A percentile compares a stretch with the other conserved stretches of the same genome.
These are phyloP conservation scores for Saccharomyces hybrid DNA, from an alignment of 1,139 yeast genomes.

Conservation along the genomic window DNA sequence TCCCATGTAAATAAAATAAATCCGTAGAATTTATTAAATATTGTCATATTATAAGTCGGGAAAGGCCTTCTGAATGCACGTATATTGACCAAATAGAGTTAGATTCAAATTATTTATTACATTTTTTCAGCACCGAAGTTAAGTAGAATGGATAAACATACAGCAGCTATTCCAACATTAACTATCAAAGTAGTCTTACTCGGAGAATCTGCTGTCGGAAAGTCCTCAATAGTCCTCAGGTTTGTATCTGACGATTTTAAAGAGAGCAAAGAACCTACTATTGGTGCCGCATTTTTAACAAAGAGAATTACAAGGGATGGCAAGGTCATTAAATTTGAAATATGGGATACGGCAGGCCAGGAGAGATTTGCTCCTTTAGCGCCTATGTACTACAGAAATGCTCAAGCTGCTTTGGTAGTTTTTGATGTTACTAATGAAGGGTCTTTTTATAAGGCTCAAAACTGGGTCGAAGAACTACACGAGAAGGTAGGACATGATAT, in stretches of 20 bases:
- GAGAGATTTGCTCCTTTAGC: conserved; percentile 95
- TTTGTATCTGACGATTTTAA: conserved; percentile 94
- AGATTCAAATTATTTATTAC: not conserved
- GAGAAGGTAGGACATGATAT: conserved; percentile 91
- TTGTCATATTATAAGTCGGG: too few species aligned
- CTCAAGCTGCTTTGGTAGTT: conserved; percentile 94
- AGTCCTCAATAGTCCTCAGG: conserved; percentile 83
- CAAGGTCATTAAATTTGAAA: conserved; percentile 87
- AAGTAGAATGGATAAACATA: conserved; percentile 21
- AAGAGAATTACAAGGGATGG: conserved; percentile 90
- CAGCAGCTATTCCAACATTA: conserved; percentile 49
- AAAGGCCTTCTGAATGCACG: not conserved
- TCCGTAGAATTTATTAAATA: too few species aligned
- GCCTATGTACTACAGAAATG: conserved; percentile 96
- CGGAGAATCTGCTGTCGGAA: conserved; percentile 98
- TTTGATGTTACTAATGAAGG: conserved; percentile 96
- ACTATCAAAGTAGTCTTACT: conserved; percentile 62
- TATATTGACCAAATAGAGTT: not conserved
- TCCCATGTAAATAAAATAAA: not conserved
- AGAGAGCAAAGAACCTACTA: conserved; percentile 94
- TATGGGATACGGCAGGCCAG: conserved; percentile 99
- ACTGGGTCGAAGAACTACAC: conserved; percentile 95
- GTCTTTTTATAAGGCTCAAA: conserved; percentile 91
- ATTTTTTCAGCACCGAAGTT: not conserved
- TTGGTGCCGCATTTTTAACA: conserved; percentile 95